A percentile compares a stretch with the other conserved stretches of the same genome.
phyloP scores from a whole-genome alignment of 169 alveolate genomes.

The Plasmodium fragile region DNA sequence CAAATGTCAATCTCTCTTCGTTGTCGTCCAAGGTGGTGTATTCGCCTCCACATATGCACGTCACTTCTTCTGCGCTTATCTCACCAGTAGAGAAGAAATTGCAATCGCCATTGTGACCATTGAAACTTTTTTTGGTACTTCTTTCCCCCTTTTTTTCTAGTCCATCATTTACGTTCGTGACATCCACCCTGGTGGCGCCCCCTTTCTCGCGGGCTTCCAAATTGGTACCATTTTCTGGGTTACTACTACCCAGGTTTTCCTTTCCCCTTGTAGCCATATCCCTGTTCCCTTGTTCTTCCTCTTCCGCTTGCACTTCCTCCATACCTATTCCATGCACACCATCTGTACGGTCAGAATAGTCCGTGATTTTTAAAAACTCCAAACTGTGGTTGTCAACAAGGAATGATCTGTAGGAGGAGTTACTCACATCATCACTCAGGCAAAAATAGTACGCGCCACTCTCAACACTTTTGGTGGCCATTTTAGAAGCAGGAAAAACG shows the following conservation, averaged over 20 bases:
- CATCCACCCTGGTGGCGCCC: neutral
- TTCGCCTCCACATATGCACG: neutral
- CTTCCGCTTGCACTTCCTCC: neutral
- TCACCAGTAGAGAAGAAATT: neutral
- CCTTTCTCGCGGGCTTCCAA: neutral
- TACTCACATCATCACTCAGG: neutral
- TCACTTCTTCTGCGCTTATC: neutral
- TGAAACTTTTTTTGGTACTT: neutral
- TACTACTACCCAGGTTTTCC: neutral
- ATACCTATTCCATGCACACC: neutral
- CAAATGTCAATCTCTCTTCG: neutral
- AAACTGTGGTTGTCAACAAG: neutral
- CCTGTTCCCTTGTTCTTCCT: neutral
- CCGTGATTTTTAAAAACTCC: neutral
- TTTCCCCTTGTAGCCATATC: neutral
- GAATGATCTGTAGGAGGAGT: slow-evolving; percentile 1
- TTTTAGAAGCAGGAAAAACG: neutral
- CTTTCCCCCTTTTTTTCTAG: neutral
- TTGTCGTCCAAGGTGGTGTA: neutral
- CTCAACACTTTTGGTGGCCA: neutral
- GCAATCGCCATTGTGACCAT: neutral
- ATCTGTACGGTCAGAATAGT: neutral
- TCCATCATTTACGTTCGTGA: neutral
- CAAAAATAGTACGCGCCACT: neutral
- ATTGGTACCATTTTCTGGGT: neutral